Evolutionary conservation across 1,139 yeast genomes (phyloP).

Genomic region (Candida tropicalis): DNA sequence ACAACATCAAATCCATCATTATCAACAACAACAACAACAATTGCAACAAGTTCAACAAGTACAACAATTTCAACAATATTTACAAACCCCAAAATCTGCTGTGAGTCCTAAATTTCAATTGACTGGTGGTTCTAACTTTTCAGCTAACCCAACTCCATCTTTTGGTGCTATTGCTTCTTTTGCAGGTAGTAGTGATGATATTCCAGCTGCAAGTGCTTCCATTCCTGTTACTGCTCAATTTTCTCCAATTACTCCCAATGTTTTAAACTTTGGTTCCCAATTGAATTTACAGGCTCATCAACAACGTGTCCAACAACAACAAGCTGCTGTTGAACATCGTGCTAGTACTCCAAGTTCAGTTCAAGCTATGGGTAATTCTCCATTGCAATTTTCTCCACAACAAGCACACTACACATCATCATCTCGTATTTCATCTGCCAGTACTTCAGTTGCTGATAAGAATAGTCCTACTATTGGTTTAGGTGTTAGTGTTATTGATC

Average conservation of each 20-base stretch:
- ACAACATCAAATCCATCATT: constrained; percentile 4
- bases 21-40: not conserved
- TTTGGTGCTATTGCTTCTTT: constrained; percentile 10
- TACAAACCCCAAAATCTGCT: constrained; percentile 14
- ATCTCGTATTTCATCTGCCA: constrained; percentile 3
- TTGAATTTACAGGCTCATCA: not conserved
- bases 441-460: constrained; percentile 5
- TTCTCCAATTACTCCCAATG: constrained; percentile 16
- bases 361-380: constrained; percentile 9
- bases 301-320: constrained; percentile 2
- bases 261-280: not conserved
- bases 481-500: constrained; percentile 11
- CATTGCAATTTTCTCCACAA: constrained; percentile 13
- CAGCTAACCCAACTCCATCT: constrained; percentile 12
- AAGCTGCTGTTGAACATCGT: not conserved
- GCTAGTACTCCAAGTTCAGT: constrained; percentile 11
- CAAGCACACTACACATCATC: constrained; percentile 4
- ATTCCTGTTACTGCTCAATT: constrained; percentile 6
- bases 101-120: constrained; percentile 12
- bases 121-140: constrained; percentile 9
- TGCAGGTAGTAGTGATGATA: not conserved
- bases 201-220: not conserved
- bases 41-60: not conserved
- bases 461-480: constrained; percentile 14
- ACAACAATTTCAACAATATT: constrained; percentile 6